Evolutionary conservation across 2,329 filamentous ascomycete genomes (phyloP).

Genomic region (Sporothrix dimorphospora): DNA sequence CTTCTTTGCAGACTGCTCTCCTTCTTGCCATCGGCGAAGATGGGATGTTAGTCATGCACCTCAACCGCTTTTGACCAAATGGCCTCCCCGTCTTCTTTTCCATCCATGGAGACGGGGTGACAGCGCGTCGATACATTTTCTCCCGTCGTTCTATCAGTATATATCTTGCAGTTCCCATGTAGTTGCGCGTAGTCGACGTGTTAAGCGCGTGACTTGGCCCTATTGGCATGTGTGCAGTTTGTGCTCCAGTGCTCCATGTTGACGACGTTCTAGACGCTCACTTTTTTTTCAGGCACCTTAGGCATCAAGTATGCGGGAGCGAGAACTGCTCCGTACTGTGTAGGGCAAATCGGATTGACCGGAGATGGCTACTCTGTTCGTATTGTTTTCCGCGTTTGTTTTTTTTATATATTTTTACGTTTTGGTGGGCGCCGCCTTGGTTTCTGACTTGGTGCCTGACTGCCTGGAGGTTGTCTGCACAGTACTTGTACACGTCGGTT

Average conservation of each 20-base stretch:
- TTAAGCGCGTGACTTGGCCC: neutral
- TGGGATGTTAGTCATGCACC: neutral
- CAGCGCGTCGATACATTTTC: slow-evolving; percentile 25
- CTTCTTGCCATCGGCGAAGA: neutral
- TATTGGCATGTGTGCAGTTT: neutral
- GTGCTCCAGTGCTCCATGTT: neutral
- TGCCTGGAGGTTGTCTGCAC: neutral
- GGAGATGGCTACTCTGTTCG: neutral
- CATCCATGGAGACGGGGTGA: slow-evolving; percentile 15
- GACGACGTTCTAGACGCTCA: neutral
- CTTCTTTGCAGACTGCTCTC: slow-evolving; percentile 4
- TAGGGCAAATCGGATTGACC: slow-evolving; percentile 13
- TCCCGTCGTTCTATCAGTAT: no score
- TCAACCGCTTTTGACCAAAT: slow-evolving; percentile 27
- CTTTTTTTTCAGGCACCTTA: neutral
- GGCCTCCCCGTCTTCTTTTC: slow-evolving; percentile 19
- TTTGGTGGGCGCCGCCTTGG: neutral
- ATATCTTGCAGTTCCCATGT: neutral
- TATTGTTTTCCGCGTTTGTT: neutral
- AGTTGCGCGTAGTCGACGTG: neutral
- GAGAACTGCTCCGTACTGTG: neutral
- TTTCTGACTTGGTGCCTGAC: neutral
- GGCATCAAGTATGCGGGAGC: slow-evolving; percentile 1
- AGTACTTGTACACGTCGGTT: slow-evolving; percentile 7
- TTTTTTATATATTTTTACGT: neutral